Evolutionary conservation across 1,284 basidiomycete genomes (phyloP), one percentile per base, ranked within the genome.

Genomic region (Heliocybe sulcata): DNA sequence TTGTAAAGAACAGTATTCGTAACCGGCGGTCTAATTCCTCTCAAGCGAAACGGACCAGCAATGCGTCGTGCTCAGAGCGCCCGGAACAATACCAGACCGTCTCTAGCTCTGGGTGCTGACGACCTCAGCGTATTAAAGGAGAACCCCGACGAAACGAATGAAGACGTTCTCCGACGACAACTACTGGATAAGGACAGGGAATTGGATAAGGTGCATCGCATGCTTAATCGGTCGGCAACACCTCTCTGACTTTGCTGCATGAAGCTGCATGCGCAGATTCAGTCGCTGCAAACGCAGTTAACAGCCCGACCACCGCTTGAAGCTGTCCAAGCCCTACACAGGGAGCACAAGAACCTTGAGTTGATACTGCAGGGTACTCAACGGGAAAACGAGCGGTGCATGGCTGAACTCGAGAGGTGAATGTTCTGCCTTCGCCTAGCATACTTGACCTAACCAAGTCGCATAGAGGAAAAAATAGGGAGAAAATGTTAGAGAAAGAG

Each of bases 371-470:
- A 86, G 57, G 88, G 87, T 0, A 89, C 86, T 0, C 87, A 89
- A 59, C 70, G 85, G 53, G 87, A 90, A 69, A 90, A 90, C 58
- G 87, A 89, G 61, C 73, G 85, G 47, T 85, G 82, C 58, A 90
- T 90, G 87, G 73, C 78, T 0, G 85, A 89, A 57, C 72, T 89
- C 1, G 86, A 89, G 57, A 74, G 83, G 85, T 84, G 74, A 59
- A 10, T 45, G 42, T 9, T 22, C 42, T 50, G 20, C n/a, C 19
- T 9, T 20, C 22, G 27, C 47, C n/a, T 20, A 10, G 20, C n/a
- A 3, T 51, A 2, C 12, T n/a, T 14, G 23, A 45, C 51, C 22
- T 14, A 48, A 14, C 14, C 16, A 12, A 23, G 16, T 12, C n/a
- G 53, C 14, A 23, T 26, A 65, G 64, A 53, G 62, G 58, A 52